Percentiles rank a stretch among this genome's conserved stretches.
Conservation (phyloP, 2,329 filamentous ascomycete species). For the Fusarium ramigenum region DNA sequence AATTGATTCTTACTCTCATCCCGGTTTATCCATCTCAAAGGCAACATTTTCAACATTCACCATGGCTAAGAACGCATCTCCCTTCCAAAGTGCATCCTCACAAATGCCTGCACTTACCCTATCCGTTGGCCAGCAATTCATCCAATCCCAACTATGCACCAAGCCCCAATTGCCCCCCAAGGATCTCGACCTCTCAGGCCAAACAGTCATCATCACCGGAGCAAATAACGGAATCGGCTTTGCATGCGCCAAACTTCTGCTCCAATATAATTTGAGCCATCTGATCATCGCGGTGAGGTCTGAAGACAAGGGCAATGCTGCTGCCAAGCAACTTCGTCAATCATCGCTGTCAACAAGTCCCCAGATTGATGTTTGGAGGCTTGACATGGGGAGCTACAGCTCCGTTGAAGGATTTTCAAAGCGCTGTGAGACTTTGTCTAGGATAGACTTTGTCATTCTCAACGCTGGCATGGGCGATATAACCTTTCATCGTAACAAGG, state of each 20-base stretch:
- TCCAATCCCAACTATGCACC: not conserved
- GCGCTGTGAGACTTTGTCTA: not conserved
- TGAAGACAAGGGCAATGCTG: not conserved
- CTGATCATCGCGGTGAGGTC: not conserved
- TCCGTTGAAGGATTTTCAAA: not conserved
- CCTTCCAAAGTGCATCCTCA: not conserved
- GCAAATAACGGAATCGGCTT: conserved; percentile 3
- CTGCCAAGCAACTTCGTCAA: not conserved
- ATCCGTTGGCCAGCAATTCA: not conserved
- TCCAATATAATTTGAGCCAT: not conserved
- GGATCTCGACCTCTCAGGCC: not conserved
- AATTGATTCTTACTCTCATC: accelerated
- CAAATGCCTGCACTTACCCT: not conserved
- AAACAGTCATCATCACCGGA: not conserved
- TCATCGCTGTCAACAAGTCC: accelerated
- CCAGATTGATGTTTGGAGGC: not conserved
- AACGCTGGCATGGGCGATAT: conserved; percentile 1
- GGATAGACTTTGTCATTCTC: not conserved
- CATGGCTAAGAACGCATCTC: not conserved
- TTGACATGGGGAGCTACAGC: not conserved
- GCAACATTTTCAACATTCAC: accelerated
- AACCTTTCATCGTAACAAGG: not conserved
- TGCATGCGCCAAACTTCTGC: not conserved
- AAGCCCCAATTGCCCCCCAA: not conserved
- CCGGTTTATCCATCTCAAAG: accelerated